Conservation (phyloP, 2,329 filamentous ascomycete species). For the Colletotrichum sp. region DNA sequence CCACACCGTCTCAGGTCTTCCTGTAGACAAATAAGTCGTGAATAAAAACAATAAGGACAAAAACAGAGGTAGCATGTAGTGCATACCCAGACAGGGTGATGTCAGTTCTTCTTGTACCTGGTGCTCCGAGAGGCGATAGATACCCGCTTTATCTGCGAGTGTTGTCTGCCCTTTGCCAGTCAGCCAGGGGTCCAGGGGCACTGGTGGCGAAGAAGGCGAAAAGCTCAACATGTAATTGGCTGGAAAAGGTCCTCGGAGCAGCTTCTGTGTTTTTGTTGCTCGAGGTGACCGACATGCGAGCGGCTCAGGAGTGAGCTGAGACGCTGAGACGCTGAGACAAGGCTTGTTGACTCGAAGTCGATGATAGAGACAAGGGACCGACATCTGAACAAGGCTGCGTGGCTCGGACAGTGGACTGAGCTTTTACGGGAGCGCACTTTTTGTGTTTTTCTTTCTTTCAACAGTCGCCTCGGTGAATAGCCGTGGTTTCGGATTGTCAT, state of each 20-base stretch:
- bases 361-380: neutral
- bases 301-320: neutral
- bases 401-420: neutral
- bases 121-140: neutral
- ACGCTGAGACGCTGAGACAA: neutral
- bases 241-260: neutral
- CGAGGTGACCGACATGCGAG: neutral
- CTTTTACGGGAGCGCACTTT: neutral
- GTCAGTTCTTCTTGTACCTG: neutral
- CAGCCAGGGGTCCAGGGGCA: slow-evolving; percentile 3
- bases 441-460: neutral
- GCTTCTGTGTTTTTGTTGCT: neutral
- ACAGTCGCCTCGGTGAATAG: slow-evolving; percentile 8
- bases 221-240: neutral
- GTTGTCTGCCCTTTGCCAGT: slow-evolving; percentile 4
- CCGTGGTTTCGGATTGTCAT: slow-evolving; percentile 13
- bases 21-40: neutral
- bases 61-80: neutral
- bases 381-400: neutral
- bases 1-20: neutral
- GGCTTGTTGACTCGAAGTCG: neutral
- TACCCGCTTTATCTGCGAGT: slow-evolving; percentile 17
- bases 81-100: neutral
- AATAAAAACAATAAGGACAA: neutral
- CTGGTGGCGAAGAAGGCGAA: neutral